Evolutionary conservation across 768 basidiomycete species (phyloP).

Genomic region (Pleurotus citrinopileatus): DNA sequence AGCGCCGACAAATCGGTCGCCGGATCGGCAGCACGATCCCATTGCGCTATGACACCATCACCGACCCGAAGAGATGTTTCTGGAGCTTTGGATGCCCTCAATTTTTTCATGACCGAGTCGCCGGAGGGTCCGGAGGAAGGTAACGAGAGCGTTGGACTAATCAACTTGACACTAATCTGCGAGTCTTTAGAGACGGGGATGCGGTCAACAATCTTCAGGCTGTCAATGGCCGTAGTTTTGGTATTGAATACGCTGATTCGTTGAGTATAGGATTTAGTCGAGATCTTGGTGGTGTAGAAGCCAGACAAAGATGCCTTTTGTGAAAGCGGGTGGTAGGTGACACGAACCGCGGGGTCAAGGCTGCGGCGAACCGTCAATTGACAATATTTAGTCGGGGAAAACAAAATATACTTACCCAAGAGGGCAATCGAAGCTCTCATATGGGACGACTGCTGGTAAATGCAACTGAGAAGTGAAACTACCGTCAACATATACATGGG

Average conservation of each 20-base stretch:
- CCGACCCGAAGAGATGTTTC: not conserved
- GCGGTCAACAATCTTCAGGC: conserved; percentile 8
- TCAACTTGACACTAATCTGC: conserved; percentile 25
- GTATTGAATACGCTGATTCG: conserved; percentile 1
- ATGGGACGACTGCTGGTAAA: conserved; percentile 33
- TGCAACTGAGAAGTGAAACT: conserved; percentile 34
- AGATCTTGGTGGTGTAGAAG: conserved; percentile 30
- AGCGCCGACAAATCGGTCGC: conserved; percentile 11
- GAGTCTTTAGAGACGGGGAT: conserved; percentile 3
- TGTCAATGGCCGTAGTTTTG: conserved; percentile 1
- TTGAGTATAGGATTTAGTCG: conserved; percentile 8
- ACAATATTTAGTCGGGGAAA: no score
- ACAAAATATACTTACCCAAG: conserved; percentile 35
- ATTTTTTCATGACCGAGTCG: not conserved
- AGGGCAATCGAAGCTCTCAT: conserved; percentile 37
- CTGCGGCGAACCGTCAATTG: not conserved
- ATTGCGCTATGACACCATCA: conserved; percentile 30
- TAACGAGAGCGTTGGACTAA: conserved; percentile 36
- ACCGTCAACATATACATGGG: conserved; percentile 39
- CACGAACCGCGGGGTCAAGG: conserved; percentile 1
- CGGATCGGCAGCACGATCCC: conserved; percentile 33
- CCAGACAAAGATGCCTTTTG: conserved; percentile 29
- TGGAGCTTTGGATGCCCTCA: not conserved
- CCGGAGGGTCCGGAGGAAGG: conserved; percentile 9
- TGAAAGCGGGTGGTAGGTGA: conserved; percentile 1